Percentiles rank a stretch among this genome's conserved stretches.
Evolutionary conservation across 805 yeast species (phyloP).

Genomic region (Suhomyces emberorum): DNA sequence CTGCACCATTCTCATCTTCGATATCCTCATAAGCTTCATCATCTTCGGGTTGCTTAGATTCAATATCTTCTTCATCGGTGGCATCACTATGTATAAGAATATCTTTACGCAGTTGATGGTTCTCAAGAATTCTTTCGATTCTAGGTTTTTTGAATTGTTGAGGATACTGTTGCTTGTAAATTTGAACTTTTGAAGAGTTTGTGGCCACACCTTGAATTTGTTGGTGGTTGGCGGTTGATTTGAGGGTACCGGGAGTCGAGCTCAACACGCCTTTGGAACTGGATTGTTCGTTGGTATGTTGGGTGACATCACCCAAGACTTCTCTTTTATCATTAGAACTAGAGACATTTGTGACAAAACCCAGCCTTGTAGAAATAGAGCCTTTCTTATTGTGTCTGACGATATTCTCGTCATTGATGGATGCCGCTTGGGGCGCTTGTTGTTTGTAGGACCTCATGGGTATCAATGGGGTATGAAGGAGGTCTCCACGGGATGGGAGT

Average conservation of each 20-base stretch:
- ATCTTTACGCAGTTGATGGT: conserved; percentile 2
- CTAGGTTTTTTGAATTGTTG: conserved; percentile 21
- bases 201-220: too few species aligned
- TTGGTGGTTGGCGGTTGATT: neutral
- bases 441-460: conserved; percentile 3
- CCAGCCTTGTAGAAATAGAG: conserved; percentile 1
- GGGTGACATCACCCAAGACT: conserved; percentile 30
- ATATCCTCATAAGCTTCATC: conserved; percentile 5
- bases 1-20: conserved; percentile 5
- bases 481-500: too few species aligned
- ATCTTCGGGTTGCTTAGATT: conserved; percentile 10
- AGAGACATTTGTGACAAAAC: neutral
- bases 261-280: neutral
- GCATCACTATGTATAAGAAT: conserved; percentile 11
- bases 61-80: conserved; percentile 4
- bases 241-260: neutral
- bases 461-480: neutral
- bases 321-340: conserved; percentile 17
- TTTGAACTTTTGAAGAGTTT: conserved; percentile 13
- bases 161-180: conserved; percentile 15
- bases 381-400: conserved; percentile 5
- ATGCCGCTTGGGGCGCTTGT: conserved; percentile 1
- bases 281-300: conserved; percentile 15
- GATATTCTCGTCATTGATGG: conserved; percentile 8
- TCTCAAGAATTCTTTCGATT: conserved; percentile 12